phyloP scores from a whole-genome alignment of 495 filamentous ascomycete species.

The Penicillium argentinense region DNA sequence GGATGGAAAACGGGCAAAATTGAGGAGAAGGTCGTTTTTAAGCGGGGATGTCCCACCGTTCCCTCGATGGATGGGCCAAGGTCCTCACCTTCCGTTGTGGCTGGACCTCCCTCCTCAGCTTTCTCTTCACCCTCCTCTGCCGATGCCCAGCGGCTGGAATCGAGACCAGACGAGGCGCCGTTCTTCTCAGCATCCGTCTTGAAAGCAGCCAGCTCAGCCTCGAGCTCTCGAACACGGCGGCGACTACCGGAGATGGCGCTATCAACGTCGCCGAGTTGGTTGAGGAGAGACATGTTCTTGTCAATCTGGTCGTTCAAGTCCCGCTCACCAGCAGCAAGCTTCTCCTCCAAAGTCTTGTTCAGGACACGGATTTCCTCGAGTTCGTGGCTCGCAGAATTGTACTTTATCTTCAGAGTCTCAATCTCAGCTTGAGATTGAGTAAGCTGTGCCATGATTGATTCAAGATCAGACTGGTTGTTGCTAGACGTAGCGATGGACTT shows the following conservation, averaged over 20 bases:
- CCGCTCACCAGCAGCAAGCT: constrained; percentile 36
- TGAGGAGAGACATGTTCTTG: constrained; percentile 50
- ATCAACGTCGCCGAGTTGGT: constrained; percentile 44
- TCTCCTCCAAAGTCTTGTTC: constrained; percentile 37
- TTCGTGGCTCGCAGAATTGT: constrained; percentile 28
- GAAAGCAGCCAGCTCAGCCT: constrained; percentile 44
- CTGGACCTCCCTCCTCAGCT: constrained; percentile 37
- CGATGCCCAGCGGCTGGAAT: constrained; percentile 44
- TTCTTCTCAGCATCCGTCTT: constrained; percentile 34
- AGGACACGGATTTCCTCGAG: constrained; percentile 33
- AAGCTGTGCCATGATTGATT: constrained; percentile 34
- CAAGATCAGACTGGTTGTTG: constrained; percentile 35
- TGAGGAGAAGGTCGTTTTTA: constrained; percentile 34
- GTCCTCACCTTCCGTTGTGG: constrained; percentile 53
- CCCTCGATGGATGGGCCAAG: constrained; percentile 55
- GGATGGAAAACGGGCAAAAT: constrained; percentile 36
- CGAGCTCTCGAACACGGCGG: constrained; percentile 45
- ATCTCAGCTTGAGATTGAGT: constrained; percentile 37
- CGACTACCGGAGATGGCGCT: constrained; percentile 38
- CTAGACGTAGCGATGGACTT: constrained; percentile 30
- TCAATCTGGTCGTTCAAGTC: constrained; percentile 47
- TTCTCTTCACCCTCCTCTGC: constrained; percentile 31
- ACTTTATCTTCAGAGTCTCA: constrained; percentile 31
- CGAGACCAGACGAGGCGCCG: constrained; percentile 28
- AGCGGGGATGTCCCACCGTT: constrained; percentile 53